Conservation (phyloP, 169 alveolate genomes). For the Babesia ovis region DNA sequence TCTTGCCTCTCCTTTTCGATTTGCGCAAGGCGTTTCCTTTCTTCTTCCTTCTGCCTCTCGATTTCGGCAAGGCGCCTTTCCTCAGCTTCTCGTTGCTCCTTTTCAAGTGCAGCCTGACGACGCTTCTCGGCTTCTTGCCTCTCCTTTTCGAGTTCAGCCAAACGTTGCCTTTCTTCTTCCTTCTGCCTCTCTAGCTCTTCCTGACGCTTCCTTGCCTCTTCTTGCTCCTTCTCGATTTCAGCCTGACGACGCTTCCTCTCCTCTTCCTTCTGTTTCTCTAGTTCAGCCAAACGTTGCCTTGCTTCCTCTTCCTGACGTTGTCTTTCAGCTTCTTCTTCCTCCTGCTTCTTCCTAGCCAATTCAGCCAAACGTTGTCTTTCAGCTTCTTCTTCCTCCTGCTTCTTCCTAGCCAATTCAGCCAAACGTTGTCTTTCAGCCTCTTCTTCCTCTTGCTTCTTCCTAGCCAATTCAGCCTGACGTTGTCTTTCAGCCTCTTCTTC, state of each 20-base stretch:
- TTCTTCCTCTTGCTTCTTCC: neutral
- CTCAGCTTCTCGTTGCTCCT: neutral
- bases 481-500: neutral
- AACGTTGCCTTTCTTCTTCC: conserved; percentile 7
- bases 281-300: neutral
- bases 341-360: neutral
- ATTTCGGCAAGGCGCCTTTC: neutral
- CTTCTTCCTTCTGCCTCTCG: neutral
- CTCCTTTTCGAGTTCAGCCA: neutral
- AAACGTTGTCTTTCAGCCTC: conserved; percentile 17
- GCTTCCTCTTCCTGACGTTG: neutral
- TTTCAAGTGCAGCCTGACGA: neutral
- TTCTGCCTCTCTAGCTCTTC: neutral
- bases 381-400: neutral
- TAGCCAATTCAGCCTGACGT: neutral
- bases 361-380: neutral
- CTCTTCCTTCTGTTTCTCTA: neutral
- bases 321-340: conserved; percentile 10
- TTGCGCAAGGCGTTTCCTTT: neutral
- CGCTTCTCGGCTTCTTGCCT: neutral
- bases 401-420: neutral
- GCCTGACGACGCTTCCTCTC: neutral
- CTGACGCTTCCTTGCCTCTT: neutral
- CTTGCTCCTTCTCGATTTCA: neutral
- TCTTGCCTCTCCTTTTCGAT: neutral